Evolutionary conservation across 2,329 filamentous ascomycete genomes (phyloP), one percentile per base, ranked within the genome.

Genomic region (Paracamarosporium sp.): DNA sequence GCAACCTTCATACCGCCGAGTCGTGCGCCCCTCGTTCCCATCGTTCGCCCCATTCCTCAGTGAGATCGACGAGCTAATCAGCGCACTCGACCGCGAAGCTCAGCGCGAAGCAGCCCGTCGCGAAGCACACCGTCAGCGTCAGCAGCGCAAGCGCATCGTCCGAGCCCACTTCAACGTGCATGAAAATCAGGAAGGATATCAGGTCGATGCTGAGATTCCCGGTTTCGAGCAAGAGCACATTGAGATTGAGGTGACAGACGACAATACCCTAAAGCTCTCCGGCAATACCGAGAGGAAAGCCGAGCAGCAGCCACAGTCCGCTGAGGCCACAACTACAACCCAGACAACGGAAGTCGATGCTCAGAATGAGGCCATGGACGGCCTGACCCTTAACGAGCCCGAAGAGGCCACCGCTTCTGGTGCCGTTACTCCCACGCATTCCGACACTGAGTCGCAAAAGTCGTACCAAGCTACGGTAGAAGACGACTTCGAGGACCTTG

Each of bases 381-480:
- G 59, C 45, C 57, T 64, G 15, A 65, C 67, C 1, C 56, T 66
- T 27, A 63, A 58, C 45, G 67, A 72, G 31, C 50, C 66, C 12
- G 67, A 68, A 5, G 50, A 57, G 24, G 20, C 43, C 7, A 55
- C 60, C 3, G 57, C 61, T 4, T 36, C 56, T 22, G 58, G 61
- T 13, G 55, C 59, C 17, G 61, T 55, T 17, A 67, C 65, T 8
- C 59, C 65, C 45, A 60, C 47, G 3, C 46, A 68, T 22, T 71
- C 66, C 55, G 72, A 75, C 22, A 73, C 70, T 2, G 54, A 61
- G 24, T 71, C 66, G 2, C 70, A 70, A 27, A 74, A 69, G 52
- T 75, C 73, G 2, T 75, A 75, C 53, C 72, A 76, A 43, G 35
- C 73, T 1, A 75, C 73, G 11, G 72, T 76, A 1, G 73, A 76